A percentile compares a stretch with the other conserved stretches of the same genome.
phyloP scores from a whole-genome alignment of 2,329 filamentous ascomycete species.

The Botrytis elliptica region DNA sequence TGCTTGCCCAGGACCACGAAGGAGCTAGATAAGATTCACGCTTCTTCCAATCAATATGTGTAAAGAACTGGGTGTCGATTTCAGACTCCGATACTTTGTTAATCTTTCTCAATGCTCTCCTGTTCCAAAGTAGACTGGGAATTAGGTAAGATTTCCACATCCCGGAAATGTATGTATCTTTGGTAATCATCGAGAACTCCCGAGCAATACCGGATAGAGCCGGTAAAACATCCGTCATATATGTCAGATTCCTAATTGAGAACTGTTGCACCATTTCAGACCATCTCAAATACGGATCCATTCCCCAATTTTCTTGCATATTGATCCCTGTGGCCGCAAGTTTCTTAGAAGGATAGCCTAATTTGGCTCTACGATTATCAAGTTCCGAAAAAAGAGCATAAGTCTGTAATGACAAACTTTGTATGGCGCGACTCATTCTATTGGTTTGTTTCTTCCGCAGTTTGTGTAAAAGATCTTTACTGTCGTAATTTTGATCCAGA shows the following conservation, averaged over 20 bases:
- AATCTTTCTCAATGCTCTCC: background rate
- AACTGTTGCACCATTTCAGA: constrained; percentile 21
- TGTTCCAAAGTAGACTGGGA: constrained; percentile 18
- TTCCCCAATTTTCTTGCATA: constrained; percentile 15
- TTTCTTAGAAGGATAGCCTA: constrained; percentile 13
- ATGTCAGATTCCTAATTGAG: constrained; percentile 19
- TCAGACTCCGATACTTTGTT: background rate
- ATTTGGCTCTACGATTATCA: constrained; percentile 1
- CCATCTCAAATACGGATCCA: constrained; percentile 24
- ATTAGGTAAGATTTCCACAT: constrained; percentile 23
- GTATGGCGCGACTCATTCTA: background rate
- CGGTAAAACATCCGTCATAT: constrained; percentile 21
- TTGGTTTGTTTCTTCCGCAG: constrained; percentile 17
- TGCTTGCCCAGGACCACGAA: constrained; percentile 26
- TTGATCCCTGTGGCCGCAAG: background rate
- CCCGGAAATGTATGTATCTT: constrained; percentile 22
- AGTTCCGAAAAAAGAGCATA: constrained; percentile 1
- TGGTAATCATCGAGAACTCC: constrained; percentile 22
- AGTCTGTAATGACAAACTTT: background rate
- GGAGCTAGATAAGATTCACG: constrained; percentile 20
- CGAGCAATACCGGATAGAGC: constrained; percentile 21
- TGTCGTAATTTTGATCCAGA: constrained; percentile 23
- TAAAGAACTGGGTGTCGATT: constrained; percentile 1
- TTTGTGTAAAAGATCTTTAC: constrained; percentile 24
- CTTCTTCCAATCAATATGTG: constrained; percentile 21